These are phyloP conservation scores for Mycena galopus DNA, from an alignment of 768 basidiomycete species.

Conservation along the genomic window DNA sequence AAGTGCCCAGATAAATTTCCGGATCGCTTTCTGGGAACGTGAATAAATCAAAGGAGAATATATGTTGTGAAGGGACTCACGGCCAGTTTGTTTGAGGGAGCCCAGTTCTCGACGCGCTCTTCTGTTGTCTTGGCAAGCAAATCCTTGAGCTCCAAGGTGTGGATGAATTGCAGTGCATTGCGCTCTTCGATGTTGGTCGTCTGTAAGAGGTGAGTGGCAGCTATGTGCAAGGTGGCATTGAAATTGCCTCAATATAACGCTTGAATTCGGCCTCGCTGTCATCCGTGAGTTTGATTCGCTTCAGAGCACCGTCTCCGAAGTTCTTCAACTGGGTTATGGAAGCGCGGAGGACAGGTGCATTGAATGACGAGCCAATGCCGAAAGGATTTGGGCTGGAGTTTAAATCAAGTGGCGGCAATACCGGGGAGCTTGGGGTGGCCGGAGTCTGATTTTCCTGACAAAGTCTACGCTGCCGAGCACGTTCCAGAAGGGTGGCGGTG, in stretches of 20 bases:
- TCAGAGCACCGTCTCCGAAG: background rate
- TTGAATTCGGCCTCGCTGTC: background rate
- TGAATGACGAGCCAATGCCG: background rate
- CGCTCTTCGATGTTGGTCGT: background rate
- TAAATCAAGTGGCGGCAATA: background rate
- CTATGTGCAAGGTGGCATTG: background rate
- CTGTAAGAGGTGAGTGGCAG: background rate
- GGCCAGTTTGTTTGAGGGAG: background rate
- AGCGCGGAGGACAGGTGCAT: background rate
- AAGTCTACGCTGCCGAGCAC: background rate
- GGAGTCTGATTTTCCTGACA: background rate
- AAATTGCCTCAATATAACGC: background rate
- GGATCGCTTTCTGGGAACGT: background rate
- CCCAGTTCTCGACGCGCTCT: background rate
- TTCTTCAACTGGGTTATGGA: background rate
- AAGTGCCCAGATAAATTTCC: background rate
- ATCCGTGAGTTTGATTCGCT: background rate
- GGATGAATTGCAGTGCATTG: background rate
- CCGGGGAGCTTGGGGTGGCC: background rate
- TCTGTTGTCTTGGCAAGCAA: background rate
- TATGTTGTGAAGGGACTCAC: background rate
- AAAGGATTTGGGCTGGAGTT: background rate
- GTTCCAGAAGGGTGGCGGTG: background rate
- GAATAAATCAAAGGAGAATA: background rate
- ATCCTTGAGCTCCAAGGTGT: background rate